phyloP scores from a whole-genome alignment of 441 rosid genomes.

The Aquilaria agallochum region DNA sequence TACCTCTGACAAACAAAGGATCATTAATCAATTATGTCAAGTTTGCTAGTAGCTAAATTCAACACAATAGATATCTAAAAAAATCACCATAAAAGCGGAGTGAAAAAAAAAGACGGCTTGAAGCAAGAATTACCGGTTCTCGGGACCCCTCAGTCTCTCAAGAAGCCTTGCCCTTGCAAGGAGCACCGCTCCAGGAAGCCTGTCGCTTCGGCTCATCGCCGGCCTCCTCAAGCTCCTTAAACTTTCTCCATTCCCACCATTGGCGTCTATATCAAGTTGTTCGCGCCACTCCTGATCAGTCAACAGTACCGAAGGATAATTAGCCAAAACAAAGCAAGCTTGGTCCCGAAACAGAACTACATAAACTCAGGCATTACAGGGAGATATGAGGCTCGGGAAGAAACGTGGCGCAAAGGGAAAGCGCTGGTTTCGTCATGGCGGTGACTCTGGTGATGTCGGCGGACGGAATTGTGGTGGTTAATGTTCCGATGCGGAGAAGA shows the following conservation, averaged over 20 bases:
- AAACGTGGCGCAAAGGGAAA: constrained; percentile 31
- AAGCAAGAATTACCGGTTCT: constrained; percentile 35
- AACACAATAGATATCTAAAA: neutral
- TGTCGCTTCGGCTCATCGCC: constrained; percentile 36
- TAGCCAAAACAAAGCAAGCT: neutral
- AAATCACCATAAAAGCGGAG: no score
- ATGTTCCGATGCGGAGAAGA: constrained; percentile 33
- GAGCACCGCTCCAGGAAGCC: constrained; percentile 82
- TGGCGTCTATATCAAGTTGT: constrained; percentile 28
- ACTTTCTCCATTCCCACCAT: constrained; percentile 26
- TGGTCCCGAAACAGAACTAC: constrained; percentile 3
- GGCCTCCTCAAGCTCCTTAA: constrained; percentile 30
- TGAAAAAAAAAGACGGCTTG: no score
- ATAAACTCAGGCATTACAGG: constrained; percentile 18
- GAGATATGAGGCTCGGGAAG: constrained; percentile 20
- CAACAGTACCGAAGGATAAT: neutral
- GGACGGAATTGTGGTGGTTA: constrained; percentile 19
- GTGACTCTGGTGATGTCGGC: constrained; percentile 27
- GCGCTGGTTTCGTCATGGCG: constrained; percentile 49
- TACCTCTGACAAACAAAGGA: no score
- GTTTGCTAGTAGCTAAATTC: neutral
- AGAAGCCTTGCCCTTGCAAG: constrained; percentile 85
- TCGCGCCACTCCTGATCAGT: constrained; percentile 40
- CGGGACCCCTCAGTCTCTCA: constrained; percentile 78
- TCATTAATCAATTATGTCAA: neutral